Evolutionary conservation across 192 early-diverging fungal genomes (phyloP).

Genomic region (Diversispora epigaea): DNA sequence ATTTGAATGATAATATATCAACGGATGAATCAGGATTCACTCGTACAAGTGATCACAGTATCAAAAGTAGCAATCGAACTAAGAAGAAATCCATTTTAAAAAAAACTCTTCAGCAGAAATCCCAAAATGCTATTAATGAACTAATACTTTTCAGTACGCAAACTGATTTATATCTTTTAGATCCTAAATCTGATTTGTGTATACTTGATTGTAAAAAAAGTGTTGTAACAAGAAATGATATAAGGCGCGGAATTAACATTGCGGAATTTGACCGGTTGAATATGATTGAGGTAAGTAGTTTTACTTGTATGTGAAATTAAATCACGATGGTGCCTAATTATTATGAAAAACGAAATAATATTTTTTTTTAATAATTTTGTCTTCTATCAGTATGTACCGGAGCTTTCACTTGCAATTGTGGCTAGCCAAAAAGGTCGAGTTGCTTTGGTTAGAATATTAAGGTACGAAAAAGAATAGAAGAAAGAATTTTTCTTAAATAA

Average conservation of each 20-base stretch:
- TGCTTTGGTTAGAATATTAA: constrained; percentile 14
- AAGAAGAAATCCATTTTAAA: neutral
- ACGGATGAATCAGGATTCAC: no score
- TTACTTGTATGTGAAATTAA: neutral
- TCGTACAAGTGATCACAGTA: no score
- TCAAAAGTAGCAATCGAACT: no score
- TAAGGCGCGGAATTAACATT: neutral
- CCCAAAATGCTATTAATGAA: neutral
- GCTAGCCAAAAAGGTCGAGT: constrained; percentile 30
- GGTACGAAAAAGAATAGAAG: neutral
- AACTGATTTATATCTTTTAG: constrained; percentile 21
- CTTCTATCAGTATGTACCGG: constrained; percentile 8
- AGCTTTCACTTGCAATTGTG: constrained; percentile 24
- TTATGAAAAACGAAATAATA: neutral
- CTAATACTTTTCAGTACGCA: constrained; percentile 7
- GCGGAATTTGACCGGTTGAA: constrained; percentile 14
- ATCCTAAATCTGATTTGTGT: constrained; percentile 3
- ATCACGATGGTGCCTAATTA: neutral
- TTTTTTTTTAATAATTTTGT: neutral
- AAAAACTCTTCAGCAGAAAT: neutral
- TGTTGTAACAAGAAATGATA: neutral
- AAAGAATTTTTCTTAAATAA: neutral
- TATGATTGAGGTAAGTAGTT: constrained; percentile 30
- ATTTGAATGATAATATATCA: no score
- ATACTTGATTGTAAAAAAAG: neutral